A percentile compares a stretch with the other conserved stretches of the same genome.
These are phyloP conservation scores for Vishniacozyma victoriae DNA, from an alignment of 768 basidiomycete species.

Conservation along the genomic window DNA sequence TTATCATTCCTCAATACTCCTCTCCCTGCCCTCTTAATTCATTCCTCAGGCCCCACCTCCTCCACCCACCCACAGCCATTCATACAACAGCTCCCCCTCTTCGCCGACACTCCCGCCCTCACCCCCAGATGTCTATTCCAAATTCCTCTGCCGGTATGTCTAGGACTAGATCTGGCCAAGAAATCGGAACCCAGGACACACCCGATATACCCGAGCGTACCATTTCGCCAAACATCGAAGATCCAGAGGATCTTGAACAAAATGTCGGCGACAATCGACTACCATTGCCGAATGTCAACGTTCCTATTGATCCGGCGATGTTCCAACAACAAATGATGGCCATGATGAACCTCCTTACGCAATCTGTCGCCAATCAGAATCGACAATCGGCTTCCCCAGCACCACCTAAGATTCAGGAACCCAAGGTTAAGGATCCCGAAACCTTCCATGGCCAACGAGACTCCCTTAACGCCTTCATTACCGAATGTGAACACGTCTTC, in stretches of 20 bases:
- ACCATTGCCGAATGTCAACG: too few species aligned
- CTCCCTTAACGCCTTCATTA: constrained; percentile 1
- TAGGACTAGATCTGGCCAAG: neutral
- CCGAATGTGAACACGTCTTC: constrained; percentile 9
- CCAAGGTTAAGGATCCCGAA: neutral
- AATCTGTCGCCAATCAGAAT: neutral
- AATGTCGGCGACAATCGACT: too few species aligned
- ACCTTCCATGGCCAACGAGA: neutral
- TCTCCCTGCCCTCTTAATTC: neutral
- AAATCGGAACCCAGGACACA: too few species aligned
- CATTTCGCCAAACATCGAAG: too few species aligned
- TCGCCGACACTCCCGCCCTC: too few species aligned
- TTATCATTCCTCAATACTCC: neutral
- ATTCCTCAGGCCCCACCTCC: neutral
- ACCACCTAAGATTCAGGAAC: neutral
- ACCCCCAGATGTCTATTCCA: too few species aligned
- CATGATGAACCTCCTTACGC: neutral
- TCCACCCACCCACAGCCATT: too few species aligned
- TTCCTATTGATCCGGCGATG: neutral
- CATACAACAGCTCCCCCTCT: too few species aligned
- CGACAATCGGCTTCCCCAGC: neutral
- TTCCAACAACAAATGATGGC: neutral
- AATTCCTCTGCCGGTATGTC: too few species aligned
- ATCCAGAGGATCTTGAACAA: too few species aligned
- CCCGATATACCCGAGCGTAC: too few species aligned